Percentiles rank a stretch among this genome's conserved stretches.
phyloP scores from a whole-genome alignment of 139 green algal genomes.

The Astrephomene gubernaculifera region DNA sequence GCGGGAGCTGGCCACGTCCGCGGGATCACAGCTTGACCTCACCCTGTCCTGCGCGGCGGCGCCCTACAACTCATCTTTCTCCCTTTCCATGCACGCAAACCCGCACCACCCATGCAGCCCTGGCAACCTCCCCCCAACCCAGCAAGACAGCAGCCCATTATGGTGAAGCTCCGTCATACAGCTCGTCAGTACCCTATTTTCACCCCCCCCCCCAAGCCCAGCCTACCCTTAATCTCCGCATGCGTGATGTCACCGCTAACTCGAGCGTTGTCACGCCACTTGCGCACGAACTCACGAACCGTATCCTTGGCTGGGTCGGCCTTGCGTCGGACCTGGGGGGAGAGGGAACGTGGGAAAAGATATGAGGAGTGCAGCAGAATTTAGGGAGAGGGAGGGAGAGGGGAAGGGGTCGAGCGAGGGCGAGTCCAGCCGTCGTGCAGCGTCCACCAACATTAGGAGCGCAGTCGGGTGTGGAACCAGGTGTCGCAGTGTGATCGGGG shows the following conservation, averaged over 20 bases:
- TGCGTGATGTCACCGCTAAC: constrained; percentile 52
- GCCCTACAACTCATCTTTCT: too few relatives aligned
- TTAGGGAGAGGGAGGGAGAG: too few relatives aligned
- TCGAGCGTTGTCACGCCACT: constrained; percentile 58
- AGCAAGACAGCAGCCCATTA: not conserved
- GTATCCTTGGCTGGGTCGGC: constrained; percentile 68
- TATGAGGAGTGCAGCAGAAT: too few relatives aligned
- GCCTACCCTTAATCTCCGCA: constrained; percentile 56
- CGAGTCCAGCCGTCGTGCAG: too few relatives aligned
- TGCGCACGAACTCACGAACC: constrained; percentile 61
- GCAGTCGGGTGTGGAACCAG: too few relatives aligned
- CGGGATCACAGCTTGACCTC: not conserved
- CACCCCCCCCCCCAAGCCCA: not conserved
- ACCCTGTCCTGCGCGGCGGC: too few relatives aligned
- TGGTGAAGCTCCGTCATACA: not conserved
- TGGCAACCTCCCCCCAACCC: not conserved
- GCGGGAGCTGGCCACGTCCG: not conserved
- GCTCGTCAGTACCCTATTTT: not conserved
- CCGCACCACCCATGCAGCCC: not conserved
- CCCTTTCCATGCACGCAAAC: too few relatives aligned
- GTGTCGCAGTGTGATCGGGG: too few relatives aligned
- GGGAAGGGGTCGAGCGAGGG: too few relatives aligned
- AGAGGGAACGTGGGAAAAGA: not conserved
- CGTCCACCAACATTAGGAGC: too few relatives aligned
- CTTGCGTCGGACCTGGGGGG: constrained; percentile 59